These are phyloP conservation scores for Metschnikowia noctiluminum DNA, from an alignment of 805 yeast species.

Conservation along the genomic window DNA sequence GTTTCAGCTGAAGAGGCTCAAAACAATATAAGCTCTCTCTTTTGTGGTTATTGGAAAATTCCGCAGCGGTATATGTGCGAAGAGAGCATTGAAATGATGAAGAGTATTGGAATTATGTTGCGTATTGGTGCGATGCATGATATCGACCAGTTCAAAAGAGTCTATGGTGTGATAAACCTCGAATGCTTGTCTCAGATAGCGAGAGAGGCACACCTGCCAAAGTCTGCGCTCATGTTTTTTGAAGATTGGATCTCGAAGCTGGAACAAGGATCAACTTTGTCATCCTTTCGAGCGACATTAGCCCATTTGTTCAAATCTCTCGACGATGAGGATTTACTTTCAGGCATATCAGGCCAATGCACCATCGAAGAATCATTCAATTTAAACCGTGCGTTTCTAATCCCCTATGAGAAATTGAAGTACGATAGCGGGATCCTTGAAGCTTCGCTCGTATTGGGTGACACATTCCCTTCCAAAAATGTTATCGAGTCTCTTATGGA, in stretches of 20 bases:
- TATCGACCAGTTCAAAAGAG: slow-evolving; percentile 22
- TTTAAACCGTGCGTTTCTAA: slow-evolving; percentile 30
- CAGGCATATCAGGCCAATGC: slow-evolving; percentile 62
- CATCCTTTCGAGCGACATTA: slow-evolving; percentile 1
- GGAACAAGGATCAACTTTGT: slow-evolving; percentile 2
- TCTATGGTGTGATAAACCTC: slow-evolving; percentile 31
- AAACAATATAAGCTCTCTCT: neutral
- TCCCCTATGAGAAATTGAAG: slow-evolving; percentile 40
- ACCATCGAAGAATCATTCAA: slow-evolving; percentile 50
- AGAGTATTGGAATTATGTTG: slow-evolving; percentile 27
- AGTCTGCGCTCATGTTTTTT: slow-evolving; percentile 45
- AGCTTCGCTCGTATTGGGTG: slow-evolving; percentile 25
- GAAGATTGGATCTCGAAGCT: slow-evolving; percentile 35
- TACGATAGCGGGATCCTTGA: slow-evolving; percentile 60
- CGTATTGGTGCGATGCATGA: slow-evolving; percentile 39
- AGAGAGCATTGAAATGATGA: slow-evolving; percentile 18
- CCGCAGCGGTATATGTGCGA: slow-evolving; percentile 1
- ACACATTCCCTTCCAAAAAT: slow-evolving; percentile 8
- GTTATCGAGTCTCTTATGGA: slow-evolving; percentile 39
- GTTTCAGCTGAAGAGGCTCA: slow-evolving; percentile 10
- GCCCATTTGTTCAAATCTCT: slow-evolving; percentile 47
- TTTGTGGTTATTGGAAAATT: slow-evolving; percentile 3
- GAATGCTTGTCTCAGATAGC: slow-evolving; percentile 29
- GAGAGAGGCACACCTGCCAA: slow-evolving; percentile 28
- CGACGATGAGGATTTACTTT: slow-evolving; percentile 59